Evolutionary conservation across 2,329 filamentous ascomycete genomes (phyloP), one percentile per base, ranked within the genome.

Genomic region (Trichophaea hybrida): DNA sequence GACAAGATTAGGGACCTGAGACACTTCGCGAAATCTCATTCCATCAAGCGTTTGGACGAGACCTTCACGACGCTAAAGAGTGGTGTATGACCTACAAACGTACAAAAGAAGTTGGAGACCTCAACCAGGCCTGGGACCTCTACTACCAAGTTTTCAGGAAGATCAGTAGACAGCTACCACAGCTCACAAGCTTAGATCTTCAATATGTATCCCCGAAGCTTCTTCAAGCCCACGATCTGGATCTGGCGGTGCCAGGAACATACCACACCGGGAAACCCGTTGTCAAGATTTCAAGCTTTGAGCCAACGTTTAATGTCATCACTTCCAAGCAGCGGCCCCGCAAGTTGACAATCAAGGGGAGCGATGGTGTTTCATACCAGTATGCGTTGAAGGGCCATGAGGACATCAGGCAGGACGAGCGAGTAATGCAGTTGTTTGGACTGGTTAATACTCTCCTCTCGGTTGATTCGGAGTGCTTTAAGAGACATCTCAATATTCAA

Each of bases 351-450:
- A 81, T 93, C 69, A 84, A 83, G 69, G 94, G 91, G 63, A 95
- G 88, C 69, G 91, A 98, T 70, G 93, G 93, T 60, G 81, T 80
- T 63, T 80, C 82, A 2, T 96, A 96, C 71, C 85, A 88, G 54
- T 97, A 95, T 75, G 74, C 88, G 60, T 81, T 98, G 68, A 99
- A 99, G 76, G 93, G 93, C 32, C 94, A 98, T 69, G 93, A 99
- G 74, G 93, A 99, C 76, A 96, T 98, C 66, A 85, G 93, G 61
- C 93, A 99, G 73, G 93, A 99, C 70, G 93, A 99, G 74, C 85
- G 94, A 74, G 93, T 98, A 67, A 99, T 98, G 94, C 93, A 99
- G 73, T 80, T 99, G 38, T 98, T 99, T 70, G 93, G 93, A 44
- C 80, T 99, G 12, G 93, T 91, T 75, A 99, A 99, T 72, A 98